Base-by-base conservation (phyloP, 352 stramenopile species). In the Blastocystis sp. region DNA sequence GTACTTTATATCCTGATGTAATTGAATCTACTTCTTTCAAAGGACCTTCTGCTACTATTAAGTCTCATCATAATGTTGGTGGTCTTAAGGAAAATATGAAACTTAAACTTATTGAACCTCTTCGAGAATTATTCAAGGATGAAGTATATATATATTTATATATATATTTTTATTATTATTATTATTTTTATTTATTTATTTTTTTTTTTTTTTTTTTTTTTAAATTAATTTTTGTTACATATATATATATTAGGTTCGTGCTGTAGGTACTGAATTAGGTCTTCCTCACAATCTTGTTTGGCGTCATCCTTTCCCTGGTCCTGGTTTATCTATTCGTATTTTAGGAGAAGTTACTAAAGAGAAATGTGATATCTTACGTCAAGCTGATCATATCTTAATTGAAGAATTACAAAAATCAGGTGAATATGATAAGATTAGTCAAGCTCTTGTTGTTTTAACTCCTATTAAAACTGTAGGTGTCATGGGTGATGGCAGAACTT, bases 51-150 rank as follows among this genome's bases (percentile, higher is more conserved):
- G 88, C 88, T 19, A 95, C 87, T 30, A 99, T 99, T 73, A 99
- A 99, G 77, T 95, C 87, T 31, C 91, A 99, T 73, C 90, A 99
- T 78, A 99, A 98, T 75, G 91, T 97, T 19, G 89, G 88, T 41
- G 88, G 89, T 5, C 76, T 98, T 23, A 86, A 86, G 0, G 87
- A 88, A 36, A 88, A 79, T 55, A 96, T 98, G 88, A 82, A 95
- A 67, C 73, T 96, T 47, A 94, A 96, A 73, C 72, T 98, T 27
- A 96, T 98, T 66, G 91, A 98, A 73, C 91, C 91, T 7, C 77
- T 98, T 27, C 76, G 87, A 32, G 87, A 97, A 72, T 74, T 96
- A 10, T 96, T 96, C 77, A 97, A 98, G 77, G 88, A 47, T 39
- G 49, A 62, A 40, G 13, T 13, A 13, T 13, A 13, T 13, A 18